Evolutionary conservation across 257 asterid species (phyloP).

Genomic region (Osmanthus fragrans): DNA sequence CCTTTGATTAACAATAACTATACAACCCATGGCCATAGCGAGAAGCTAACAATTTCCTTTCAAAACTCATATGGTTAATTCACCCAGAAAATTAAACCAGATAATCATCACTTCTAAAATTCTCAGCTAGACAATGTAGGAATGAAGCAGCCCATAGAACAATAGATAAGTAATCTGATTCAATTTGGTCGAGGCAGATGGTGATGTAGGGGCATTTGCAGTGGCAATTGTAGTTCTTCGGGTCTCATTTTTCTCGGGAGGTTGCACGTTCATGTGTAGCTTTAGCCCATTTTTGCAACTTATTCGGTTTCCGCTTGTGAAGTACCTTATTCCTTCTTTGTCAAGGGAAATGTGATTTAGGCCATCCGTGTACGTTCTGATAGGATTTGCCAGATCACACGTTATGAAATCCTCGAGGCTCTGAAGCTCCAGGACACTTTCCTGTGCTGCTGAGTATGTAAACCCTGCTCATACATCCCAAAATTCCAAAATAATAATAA

Average conservation of each 20-base stretch:
- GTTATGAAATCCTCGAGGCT: constrained; percentile 26
- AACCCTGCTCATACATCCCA: constrained; percentile 29
- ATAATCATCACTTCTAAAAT: not conserved
- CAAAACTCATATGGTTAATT: no score
- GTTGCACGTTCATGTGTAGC: constrained; percentile 28
- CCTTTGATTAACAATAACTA: not conserved
- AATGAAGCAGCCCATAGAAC: not conserved
- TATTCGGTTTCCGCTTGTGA: constrained; percentile 28
- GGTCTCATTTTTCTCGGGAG: not conserved
- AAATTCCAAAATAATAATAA: no score
- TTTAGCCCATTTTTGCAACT: constrained; percentile 40
- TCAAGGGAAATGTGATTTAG: constrained; percentile 30
- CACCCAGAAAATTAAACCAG: not conserved
- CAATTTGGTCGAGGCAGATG: not conserved
- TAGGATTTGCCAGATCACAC: constrained; percentile 36
- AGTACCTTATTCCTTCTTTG: constrained; percentile 30
- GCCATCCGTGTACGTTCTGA: constrained; percentile 29
- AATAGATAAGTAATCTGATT: not conserved
- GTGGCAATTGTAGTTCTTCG: not conserved
- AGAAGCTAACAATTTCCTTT: not conserved
- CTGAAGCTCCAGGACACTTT: constrained; percentile 34
- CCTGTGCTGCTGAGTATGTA: constrained; percentile 30
- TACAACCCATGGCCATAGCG: no score
- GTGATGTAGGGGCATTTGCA: not conserved
- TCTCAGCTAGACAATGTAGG: not conserved